These are phyloP conservation scores for Theobroma cacao DNA, from an alignment of 345 rosid genomes.

Conservation along the genomic window DNA sequence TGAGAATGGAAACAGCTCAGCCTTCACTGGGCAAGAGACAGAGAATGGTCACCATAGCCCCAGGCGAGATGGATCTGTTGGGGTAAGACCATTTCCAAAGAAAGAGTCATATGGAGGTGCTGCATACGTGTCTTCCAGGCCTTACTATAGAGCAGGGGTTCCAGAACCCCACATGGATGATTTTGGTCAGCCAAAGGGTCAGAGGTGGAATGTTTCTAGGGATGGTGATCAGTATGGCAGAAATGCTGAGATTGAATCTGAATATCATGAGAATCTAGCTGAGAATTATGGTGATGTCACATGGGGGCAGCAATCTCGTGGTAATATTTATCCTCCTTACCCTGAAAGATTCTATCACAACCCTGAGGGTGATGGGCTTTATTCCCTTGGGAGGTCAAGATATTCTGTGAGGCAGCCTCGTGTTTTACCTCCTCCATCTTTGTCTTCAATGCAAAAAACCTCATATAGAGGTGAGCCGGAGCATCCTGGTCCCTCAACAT, in stretches of 20 bases:
- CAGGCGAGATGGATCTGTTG: conserved; percentile 44
- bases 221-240: conserved; percentile 64
- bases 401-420: conserved; percentile 90
- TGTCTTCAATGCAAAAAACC: conserved; percentile 56
- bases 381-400: conserved; percentile 75
- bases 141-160: conserved; percentile 52
- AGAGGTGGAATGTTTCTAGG: conserved; percentile 71
- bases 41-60: conserved; percentile 55
- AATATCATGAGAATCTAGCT: conserved; percentile 58
- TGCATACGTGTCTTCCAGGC: conserved; percentile 45
- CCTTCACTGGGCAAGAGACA: conserved; percentile 43
- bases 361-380: conserved; percentile 62
- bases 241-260: conserved; percentile 61
- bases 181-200: conserved; percentile 41
- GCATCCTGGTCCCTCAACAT: conserved; percentile 54
- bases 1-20: conserved; percentile 56
- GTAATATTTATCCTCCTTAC: conserved; percentile 51
- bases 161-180: conserved; percentile 58
- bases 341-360: conserved; percentile 59
- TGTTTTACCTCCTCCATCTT: conserved; percentile 82
- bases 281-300: conserved; percentile 66
- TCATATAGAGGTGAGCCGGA: conserved; percentile 52
- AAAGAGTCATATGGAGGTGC: conserved; percentile 63
- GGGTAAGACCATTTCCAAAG: conserved; percentile 48
- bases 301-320: conserved; percentile 60